phyloP scores from a whole-genome alignment of 257 asterid species.

The Catharanthus roseus region DNA sequence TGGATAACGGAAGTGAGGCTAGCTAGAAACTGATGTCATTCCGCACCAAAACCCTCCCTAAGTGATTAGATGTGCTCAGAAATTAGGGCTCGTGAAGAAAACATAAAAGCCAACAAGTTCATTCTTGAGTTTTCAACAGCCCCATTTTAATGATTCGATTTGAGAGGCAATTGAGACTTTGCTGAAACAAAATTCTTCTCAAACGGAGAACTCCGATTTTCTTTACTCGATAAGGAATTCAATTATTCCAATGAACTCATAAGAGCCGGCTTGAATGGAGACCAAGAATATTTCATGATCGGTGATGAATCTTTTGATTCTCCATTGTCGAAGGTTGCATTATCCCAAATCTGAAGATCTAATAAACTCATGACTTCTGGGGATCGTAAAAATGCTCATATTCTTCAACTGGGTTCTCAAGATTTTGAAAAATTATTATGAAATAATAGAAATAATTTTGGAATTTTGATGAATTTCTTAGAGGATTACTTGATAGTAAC shows the following conservation, averaged over 20 bases:
- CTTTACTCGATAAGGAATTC: conserved; percentile 64
- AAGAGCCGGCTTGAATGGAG: conserved; percentile 40
- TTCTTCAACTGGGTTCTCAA: conserved; percentile 23
- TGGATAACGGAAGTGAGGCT: conserved; percentile 93
- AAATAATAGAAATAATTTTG: neutral
- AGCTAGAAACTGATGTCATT: conserved; percentile 91
- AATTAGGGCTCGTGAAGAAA: conserved; percentile 7
- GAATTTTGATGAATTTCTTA: conserved; percentile 19
- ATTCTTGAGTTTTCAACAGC: conserved; percentile 29
- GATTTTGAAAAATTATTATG: neutral
- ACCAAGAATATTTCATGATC: conserved; percentile 45
- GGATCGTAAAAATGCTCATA: conserved; percentile 46
- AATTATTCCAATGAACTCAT: conserved; percentile 43
- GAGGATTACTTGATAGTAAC: conserved; percentile 10
- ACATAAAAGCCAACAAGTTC: neutral
- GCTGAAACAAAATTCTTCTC: conserved; percentile 34
- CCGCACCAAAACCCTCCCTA: conserved; percentile 30
- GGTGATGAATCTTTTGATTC: conserved; percentile 44
- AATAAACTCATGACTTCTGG: conserved; percentile 40
- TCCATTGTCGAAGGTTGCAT: too few species aligned
- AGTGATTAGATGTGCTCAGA: neutral
- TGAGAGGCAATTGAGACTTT: conserved; percentile 34
- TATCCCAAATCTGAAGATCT: conserved; percentile 84
- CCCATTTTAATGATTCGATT: conserved; percentile 26
- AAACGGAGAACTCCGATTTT: conserved; percentile 42